A percentile compares a stretch with the other conserved stretches of the same genome.
These are phyloP conservation scores for Ganoderma multipileum DNA, from an alignment of 1,284 basidiomycete species.

Conservation along the genomic window DNA sequence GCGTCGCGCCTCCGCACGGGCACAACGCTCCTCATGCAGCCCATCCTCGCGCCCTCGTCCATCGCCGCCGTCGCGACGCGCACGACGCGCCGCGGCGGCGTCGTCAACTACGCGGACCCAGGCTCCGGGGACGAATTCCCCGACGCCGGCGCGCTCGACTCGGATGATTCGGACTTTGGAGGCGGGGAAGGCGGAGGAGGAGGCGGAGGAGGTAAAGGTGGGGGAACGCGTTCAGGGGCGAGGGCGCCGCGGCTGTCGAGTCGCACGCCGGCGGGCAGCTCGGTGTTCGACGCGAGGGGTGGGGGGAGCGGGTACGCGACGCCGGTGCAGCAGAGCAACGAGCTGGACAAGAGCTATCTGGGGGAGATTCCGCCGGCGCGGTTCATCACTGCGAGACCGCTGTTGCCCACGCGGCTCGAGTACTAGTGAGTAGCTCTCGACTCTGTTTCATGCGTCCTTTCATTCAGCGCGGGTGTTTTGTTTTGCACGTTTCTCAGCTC, in stretches of 20 bases:
- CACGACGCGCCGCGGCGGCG: constrained; percentile 63
- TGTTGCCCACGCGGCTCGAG: constrained; percentile 69
- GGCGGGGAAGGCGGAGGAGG: constrained; percentile 58
- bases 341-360: constrained; percentile 87
- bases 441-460: neutral
- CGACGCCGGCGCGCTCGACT: constrained; percentile 79
- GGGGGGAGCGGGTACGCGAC: constrained; percentile 14
- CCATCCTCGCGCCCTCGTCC: constrained; percentile 62
- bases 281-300: constrained; percentile 39
- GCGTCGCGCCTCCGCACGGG: constrained; percentile 94
- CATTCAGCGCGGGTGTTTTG: neutral
- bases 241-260: constrained; percentile 44
- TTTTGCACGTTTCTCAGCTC: constrained; percentile 51
- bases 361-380: constrained; percentile 86
- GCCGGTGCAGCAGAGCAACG: constrained; percentile 42
- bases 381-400: constrained; percentile 71
- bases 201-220: constrained; percentile 43
- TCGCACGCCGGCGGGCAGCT: constrained; percentile 47
- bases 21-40: constrained; percentile 89
- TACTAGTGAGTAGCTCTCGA: constrained; percentile 41
- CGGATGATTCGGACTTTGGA: constrained; percentile 74
- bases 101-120: constrained; percentile 89
- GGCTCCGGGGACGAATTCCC: constrained; percentile 83
- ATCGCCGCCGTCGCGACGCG: constrained; percentile 46
- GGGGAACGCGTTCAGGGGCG: constrained; percentile 54